Percentiles rank a stretch among this genome's conserved stretches.
Conservation (phyloP, 768 basidiomycete species). For the Tulasnella sp. region DNA sequence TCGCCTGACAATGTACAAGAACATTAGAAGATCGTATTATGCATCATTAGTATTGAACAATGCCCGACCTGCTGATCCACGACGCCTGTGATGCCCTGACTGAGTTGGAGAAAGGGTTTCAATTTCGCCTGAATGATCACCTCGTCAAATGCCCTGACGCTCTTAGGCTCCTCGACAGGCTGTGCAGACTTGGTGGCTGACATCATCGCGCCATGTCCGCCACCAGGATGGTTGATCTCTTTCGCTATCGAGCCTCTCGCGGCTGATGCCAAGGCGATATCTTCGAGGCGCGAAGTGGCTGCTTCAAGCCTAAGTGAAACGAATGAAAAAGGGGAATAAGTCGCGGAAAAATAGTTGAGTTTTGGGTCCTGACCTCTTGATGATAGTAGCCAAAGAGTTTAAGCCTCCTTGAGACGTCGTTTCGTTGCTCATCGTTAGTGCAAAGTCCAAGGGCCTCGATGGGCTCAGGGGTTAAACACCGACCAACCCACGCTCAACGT, state of each 20-base stretch:
- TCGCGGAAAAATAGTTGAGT: neutral
- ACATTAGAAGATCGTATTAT: too few species aligned
- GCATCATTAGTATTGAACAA: too few species aligned
- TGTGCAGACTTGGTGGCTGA: conserved; percentile 22
- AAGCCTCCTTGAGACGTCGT: conserved; percentile 35
- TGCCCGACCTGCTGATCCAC: conserved; percentile 49
- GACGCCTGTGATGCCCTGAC: conserved; percentile 55
- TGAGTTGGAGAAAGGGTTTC: conserved; percentile 61
- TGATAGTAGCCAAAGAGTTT: conserved; percentile 68
- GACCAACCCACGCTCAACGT: neutral
- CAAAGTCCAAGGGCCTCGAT: neutral
- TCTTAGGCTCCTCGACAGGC: conserved; percentile 37
- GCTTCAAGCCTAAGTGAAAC: conserved; percentile 61
- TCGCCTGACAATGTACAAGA: conserved; percentile 40
- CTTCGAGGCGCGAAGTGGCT: conserved; percentile 87
- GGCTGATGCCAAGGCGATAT: conserved; percentile 49
- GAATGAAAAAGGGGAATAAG: neutral
- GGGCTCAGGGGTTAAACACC: neutral
- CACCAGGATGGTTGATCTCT: conserved; percentile 27
- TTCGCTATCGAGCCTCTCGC: conserved; percentile 22
- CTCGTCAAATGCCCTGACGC: conserved; percentile 63
- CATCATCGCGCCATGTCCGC: conserved; percentile 28
- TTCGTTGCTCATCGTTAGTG: neutral
- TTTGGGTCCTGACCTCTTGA: conserved; percentile 44
- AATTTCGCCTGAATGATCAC: conserved; percentile 61